These are phyloP conservation scores for Lagenidium sp. DNA, from an alignment of 352 stramenopile species.

Conservation along the genomic window DNA sequence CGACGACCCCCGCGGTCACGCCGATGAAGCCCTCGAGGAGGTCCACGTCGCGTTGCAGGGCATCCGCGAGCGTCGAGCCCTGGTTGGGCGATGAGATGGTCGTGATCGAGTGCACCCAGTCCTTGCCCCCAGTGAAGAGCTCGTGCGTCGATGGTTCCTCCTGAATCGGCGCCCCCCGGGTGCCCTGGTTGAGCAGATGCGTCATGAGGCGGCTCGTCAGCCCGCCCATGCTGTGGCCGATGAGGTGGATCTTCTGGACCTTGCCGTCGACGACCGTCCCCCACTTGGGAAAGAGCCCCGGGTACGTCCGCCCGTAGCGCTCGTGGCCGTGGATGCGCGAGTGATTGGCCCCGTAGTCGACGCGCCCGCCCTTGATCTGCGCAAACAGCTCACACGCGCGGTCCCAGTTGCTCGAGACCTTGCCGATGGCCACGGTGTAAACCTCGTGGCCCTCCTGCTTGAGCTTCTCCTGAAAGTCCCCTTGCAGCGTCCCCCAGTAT, in stretches of 20 bases:
- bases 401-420: conserved; percentile 55
- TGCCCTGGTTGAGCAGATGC: conserved; percentile 7
- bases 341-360: conserved; percentile 17
- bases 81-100: conserved; percentile 5
- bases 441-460: conserved; percentile 29
- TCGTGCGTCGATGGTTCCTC: conserved; percentile 3
- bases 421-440: conserved; percentile 36
- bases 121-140: conserved; percentile 9
- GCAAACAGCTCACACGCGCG: conserved; percentile 52
- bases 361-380: conserved; percentile 25
- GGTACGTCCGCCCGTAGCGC: conserved; percentile 9
- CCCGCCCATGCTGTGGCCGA: conserved; percentile 12
- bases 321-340: conserved; percentile 22
- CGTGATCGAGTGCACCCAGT: conserved; percentile 11
- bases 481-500: conserved; percentile 46
- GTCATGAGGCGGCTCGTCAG: conserved; percentile 7
- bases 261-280: conserved; percentile 8
- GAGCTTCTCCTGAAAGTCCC: conserved; percentile 32
- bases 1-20: neutral
- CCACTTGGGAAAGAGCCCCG: conserved; percentile 18
- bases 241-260: conserved; percentile 18
- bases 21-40: neutral
- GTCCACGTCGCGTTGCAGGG: neutral
- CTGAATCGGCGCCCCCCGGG: neutral
- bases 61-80: conserved; percentile 3